Conservation (phyloP, 805 yeast genomes). For the Candida patagonica region DNA sequence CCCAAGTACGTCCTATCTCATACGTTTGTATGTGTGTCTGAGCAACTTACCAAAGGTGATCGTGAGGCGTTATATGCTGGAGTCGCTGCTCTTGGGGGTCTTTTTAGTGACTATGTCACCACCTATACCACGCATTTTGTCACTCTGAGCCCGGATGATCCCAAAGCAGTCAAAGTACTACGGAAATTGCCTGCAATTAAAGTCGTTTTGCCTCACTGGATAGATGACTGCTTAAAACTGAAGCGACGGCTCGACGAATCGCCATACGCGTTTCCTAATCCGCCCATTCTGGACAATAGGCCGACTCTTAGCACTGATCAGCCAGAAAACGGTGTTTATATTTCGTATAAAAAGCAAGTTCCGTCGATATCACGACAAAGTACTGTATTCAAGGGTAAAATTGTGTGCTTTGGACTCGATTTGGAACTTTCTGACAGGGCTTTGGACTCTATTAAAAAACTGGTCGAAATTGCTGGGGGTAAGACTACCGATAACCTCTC, state of each 20-base stretch:
- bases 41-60: slow-evolving; percentile 43
- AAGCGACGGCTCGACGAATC: slow-evolving; percentile 43
- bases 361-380: slow-evolving; percentile 10
- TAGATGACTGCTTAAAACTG: slow-evolving; percentile 55
- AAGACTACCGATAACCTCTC: slow-evolving; percentile 25
- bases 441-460: slow-evolving; percentile 30
- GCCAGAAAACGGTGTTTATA: slow-evolving; percentile 1
- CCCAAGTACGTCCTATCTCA: slow-evolving; percentile 55
- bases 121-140: slow-evolving; percentile 73
- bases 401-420: slow-evolving; percentile 47
- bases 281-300: slow-evolving; percentile 14
- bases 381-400: slow-evolving; percentile 32
- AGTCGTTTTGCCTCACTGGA: slow-evolving; percentile 71
- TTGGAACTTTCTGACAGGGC: slow-evolving; percentile 42
- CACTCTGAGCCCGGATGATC: slow-evolving; percentile 41
- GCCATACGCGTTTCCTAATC: slow-evolving; percentile 41
- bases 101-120: slow-evolving; percentile 50
- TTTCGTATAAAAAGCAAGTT: not conserved
- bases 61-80: slow-evolving; percentile 61
- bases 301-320: slow-evolving; percentile 4
- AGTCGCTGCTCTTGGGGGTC: slow-evolving; percentile 71
- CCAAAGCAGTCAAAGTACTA: slow-evolving; percentile 32
- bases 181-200: slow-evolving; percentile 19
- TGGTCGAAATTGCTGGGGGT: slow-evolving; percentile 52
- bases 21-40: slow-evolving; percentile 52